Conservation (phyloP, 176 grass and related monocot genomes). For the Paspalum notatum region DNA sequence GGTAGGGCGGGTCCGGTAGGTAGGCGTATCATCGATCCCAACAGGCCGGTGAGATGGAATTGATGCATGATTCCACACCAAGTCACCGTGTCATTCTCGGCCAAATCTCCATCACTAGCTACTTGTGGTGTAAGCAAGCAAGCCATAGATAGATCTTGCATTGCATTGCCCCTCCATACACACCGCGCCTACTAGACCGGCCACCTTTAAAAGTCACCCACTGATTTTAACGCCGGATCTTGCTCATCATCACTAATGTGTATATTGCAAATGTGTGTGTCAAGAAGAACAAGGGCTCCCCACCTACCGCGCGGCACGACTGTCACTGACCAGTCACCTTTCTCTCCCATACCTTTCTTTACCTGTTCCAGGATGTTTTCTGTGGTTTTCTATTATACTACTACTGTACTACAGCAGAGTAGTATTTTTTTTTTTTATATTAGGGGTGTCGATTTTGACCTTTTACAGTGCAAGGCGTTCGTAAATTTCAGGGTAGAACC, state of each 20-base stretch:
- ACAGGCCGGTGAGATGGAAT: not conserved
- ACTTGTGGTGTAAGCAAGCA: constrained; percentile 22
- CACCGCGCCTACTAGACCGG: not conserved
- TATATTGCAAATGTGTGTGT: not conserved
- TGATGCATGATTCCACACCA: not conserved
- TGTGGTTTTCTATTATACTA: no score
- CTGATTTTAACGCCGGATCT: constrained; percentile 39
- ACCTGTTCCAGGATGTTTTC: not conserved
- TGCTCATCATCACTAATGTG: not conserved
- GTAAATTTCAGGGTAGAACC: no score
- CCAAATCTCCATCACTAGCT: not conserved
- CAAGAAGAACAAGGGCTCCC: constrained; percentile 11
- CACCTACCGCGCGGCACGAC: not conserved
- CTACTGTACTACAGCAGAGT: no score
- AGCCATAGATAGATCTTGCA: not conserved
- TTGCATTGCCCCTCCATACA: no score
- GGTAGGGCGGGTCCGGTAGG: no score
- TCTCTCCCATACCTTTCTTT: not conserved
- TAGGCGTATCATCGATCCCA: no score
- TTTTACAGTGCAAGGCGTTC: no score
- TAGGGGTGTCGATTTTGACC: no score
- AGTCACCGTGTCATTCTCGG: constrained; percentile 3
- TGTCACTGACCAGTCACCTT: not conserved
- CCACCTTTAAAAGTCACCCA: constrained; percentile 25
- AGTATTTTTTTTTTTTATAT: no score